These are phyloP conservation scores for Debaryomyces sp. DNA, from an alignment of 1,139 yeast species.

Conservation along the genomic window DNA sequence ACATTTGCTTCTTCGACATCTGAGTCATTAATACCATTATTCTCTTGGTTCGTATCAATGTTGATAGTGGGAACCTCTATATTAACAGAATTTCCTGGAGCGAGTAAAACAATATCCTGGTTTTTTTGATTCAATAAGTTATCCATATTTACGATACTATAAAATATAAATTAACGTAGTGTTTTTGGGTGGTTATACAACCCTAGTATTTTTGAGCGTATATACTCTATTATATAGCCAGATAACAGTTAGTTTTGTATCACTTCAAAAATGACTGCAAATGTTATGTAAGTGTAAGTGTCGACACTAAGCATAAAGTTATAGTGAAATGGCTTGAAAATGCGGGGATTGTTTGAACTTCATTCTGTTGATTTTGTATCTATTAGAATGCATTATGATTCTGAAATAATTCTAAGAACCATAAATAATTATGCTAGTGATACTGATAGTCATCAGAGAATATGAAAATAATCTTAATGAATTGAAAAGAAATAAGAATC, in stretches of 20 bases:
- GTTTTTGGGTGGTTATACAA: neutral
- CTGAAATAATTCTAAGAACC: too few species aligned
- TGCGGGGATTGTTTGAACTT: neutral
- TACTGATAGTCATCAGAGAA: too few species aligned
- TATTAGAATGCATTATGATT: too few species aligned
- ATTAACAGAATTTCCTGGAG: conserved; percentile 2
- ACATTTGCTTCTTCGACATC: conserved; percentile 2
- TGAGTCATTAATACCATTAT: neutral
- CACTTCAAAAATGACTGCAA: neutral
- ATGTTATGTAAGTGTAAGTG: neutral
- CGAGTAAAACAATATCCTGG: neutral
- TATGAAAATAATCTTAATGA: too few species aligned
- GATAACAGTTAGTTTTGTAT: neutral
- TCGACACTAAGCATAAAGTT: neutral
- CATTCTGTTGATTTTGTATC: neutral
- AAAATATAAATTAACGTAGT: neutral
- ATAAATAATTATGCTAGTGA: too few species aligned
- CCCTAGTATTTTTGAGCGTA: neutral
- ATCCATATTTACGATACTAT: neutral
- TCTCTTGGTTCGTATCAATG: neutral
- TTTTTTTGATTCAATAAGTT: conserved; percentile 1
- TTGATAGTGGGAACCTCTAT: neutral
- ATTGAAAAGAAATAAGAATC: too few species aligned
- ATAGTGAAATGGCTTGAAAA: neutral
- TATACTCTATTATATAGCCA: neutral